Percentiles rank a stretch among this genome's conserved stretches.
These are phyloP conservation scores for Mesembryanthemum crystallinum DNA, from an alignment of 148 eudicot species.

Conservation along the genomic window DNA sequence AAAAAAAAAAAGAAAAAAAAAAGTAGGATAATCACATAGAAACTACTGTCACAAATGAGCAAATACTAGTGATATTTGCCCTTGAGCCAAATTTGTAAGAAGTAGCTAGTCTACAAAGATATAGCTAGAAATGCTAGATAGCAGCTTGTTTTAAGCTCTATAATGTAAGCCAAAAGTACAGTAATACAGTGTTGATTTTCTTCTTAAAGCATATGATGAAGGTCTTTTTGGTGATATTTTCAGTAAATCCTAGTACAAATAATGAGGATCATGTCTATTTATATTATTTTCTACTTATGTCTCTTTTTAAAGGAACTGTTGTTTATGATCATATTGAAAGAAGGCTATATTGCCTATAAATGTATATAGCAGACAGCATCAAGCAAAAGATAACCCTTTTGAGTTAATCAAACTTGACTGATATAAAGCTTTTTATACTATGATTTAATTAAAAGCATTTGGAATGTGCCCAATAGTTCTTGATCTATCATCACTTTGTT, in stretches of 20 bases:
- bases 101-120: not conserved
- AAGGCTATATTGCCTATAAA: too few species aligned
- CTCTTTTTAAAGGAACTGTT: too few species aligned
- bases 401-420: not conserved
- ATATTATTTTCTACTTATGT: too few species aligned
- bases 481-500: conserved; percentile 23
- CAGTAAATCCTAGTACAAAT: too few species aligned
- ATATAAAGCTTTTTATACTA: not conserved
- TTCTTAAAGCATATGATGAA: not conserved
- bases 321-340: too few species aligned
- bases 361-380: not conserved
- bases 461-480: conserved; percentile 5
- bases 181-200: not conserved
- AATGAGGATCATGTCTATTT: too few species aligned
- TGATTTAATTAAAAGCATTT: conserved; percentile 3
- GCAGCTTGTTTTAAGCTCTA: not conserved
- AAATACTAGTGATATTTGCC: not conserved
- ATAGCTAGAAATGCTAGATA: not conserved
- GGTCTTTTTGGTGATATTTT: too few species aligned
- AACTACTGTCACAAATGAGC: not conserved
- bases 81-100: not conserved
- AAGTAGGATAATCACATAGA: not conserved
- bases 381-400: not conserved
- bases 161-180: too few species aligned
- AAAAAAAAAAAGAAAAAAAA: not conserved